Base-by-base conservation (phyloP, 1,139 yeast species). In the Lodderomyces jiufengensis region DNA sequence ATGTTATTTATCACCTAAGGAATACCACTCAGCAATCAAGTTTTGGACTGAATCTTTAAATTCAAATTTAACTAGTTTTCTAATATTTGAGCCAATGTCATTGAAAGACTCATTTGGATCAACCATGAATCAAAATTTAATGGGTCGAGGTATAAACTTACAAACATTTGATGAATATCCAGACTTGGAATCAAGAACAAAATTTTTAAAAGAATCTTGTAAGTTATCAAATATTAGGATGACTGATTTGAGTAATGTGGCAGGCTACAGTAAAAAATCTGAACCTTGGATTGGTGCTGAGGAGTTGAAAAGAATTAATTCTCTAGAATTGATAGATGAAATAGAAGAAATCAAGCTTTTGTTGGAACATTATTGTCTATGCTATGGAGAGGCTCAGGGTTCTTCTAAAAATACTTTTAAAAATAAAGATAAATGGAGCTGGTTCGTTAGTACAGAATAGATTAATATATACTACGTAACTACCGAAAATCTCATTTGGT, bases 61-160 rank as follows among this genome's bases (percentile, higher is more conserved):
- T 18, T 5, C 5, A 0, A 25, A 40, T 3, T 34, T 45, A 13
- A 57, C 76, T 35, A 51, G 70, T 1, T 53, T 84, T 42, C 61
- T 82, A 2, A 69, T 88, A 1, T 92, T 92, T 58, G 98, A 92
- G 46, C 98, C 98, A 1, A 78, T 90, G 55, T 82, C 87, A 0
- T 70, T 78, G 5, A 60, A 66, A 33, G 95, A 84, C 51, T 66
- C 78, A 22, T 92, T 90, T 62, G 97, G 97, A 1, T 55, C 59
- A 2, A 84, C 90, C 9, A 92, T 92, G 98, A 67, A 76, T 13
- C 73, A 72, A 33, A 92, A 92, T 54, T 63, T 92, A 33, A 69
- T 75, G 21, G 52, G 68, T 36, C 61, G 96, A 38, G 95, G 95
- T 2, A 73, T 92, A n/a, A 70, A 77, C 34, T 64, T 92, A 59